Evolutionary conservation across 2,329 filamentous ascomycete species (phyloP).

Genomic region (Penicillium sp.): DNA sequence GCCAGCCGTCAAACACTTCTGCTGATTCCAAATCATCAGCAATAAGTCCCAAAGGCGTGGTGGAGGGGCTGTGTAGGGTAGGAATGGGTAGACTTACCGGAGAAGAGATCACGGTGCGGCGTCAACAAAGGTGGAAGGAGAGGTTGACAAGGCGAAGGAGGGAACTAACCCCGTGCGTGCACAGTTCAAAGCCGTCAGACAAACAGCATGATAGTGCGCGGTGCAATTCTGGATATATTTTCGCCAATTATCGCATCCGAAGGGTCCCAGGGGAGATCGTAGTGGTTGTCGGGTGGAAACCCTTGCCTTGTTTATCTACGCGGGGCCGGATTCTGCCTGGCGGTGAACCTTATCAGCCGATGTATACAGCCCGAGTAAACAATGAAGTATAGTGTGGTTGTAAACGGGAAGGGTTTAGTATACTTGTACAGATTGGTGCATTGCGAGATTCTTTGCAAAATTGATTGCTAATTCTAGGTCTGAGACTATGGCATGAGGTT

Average conservation of each 20-base stretch:
- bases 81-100: slow-evolving; percentile 5
- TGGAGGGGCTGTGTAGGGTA: neutral
- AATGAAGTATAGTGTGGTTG: neutral
- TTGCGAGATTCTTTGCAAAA: neutral
- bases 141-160: neutral
- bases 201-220: neutral
- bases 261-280: neutral
- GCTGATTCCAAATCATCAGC: neutral
- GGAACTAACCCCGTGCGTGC: slow-evolving; percentile 1
- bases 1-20: no score
- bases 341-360: slow-evolving; percentile 25
- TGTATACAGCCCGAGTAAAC: neutral
- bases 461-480: no score
- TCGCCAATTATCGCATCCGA: neutral
- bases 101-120: neutral
- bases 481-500: neutral
- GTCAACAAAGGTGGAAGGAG: slow-evolving; percentile 18
- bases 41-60: neutral
- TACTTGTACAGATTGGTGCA: no score
- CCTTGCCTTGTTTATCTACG: slow-evolving; percentile 37
- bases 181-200: neutral
- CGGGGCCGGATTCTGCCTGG: slow-evolving; percentile 40
- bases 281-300: slow-evolving; percentile 9
- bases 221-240: neutral
- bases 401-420: no score